Base-by-base conservation (phyloP, 1,284 basidiomycete species). In the Sporisorium iseilematis-ciliati region DNA sequence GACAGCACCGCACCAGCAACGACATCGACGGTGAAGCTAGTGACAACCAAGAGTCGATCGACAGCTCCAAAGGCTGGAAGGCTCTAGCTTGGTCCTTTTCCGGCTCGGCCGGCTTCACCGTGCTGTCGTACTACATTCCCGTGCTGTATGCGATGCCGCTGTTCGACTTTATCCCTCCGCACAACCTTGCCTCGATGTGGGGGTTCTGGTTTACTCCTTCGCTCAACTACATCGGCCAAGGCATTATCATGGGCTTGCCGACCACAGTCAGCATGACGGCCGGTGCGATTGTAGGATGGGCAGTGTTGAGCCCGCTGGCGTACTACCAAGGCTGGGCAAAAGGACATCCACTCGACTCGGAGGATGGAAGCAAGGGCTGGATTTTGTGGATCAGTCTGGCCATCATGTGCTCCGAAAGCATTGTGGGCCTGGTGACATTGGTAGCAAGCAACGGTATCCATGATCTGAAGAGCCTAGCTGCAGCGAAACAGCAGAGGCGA, bases 201-300 rank as follows among this genome's bases (percentile, higher is more conserved):
- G 87, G 95, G 26, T 98, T 95, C 94, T 93, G 91, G 87, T 95
- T 97, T 83, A 93, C 94, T 0, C 94, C 94, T 0, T 95, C 93
- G 84, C 87, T 97, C 50, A 93, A 92, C 3, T 81, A 80, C 49
- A 75, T 77, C 48, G 76, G 64, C 7, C 65, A 77, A 92, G 93
- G 95, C 5, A 95, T 98, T 75, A 98, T 98, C 83, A 98, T 98
- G 96, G 95, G 95, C 4, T 92, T 96, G 76, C 93, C 94, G 0
- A 97, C 94, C 0, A 95, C 94, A 0, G 83, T 96, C 29, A 93
- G 92, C 82, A 97, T 98, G 95, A 95, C 92, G 26, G 77, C 92
- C 89, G 95, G 95, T 40, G 97, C 97, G 92, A 77, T 98, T n/a
- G 91, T 93, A 1, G 95, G 95, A 14, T 98, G 96, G 95, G 94